phyloP scores from a whole-genome alignment of 805 yeast genomes.

The Pichia gijzeniarum region DNA sequence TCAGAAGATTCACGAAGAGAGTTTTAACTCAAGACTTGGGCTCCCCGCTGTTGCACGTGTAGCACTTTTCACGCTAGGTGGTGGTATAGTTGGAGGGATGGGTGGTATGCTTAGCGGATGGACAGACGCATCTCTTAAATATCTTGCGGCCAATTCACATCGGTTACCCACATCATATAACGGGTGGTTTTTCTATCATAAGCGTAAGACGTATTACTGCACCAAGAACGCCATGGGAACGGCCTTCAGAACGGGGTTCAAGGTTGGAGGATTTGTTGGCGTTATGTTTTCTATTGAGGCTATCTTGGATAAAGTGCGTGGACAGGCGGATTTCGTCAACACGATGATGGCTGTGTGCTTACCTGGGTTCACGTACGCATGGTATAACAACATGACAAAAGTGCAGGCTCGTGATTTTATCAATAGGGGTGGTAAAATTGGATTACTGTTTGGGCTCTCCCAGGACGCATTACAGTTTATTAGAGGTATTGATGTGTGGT shows the following conservation, averaged over 20 bases:
- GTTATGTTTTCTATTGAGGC: constrained; percentile 59
- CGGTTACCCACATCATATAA: constrained; percentile 69
- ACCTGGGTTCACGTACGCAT: constrained; percentile 48
- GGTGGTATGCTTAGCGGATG: constrained; percentile 60
- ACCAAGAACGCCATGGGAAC: constrained; percentile 44
- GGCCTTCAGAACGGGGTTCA: constrained; percentile 40
- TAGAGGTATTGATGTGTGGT: constrained; percentile 66
- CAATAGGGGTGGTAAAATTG: constrained; percentile 50
- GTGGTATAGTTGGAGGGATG: constrained; percentile 39
- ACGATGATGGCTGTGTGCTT: constrained; percentile 53
- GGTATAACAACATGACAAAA: constrained; percentile 35
- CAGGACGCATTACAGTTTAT: constrained; percentile 57
- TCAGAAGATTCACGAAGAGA: constrained; percentile 14
- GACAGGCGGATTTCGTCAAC: constrained; percentile 49
- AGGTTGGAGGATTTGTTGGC: constrained; percentile 39
- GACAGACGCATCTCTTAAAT: constrained; percentile 47
- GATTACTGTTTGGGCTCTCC: constrained; percentile 52
- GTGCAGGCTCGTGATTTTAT: constrained; percentile 38
- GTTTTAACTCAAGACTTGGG: constrained; percentile 35
- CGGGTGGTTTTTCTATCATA: constrained; percentile 87
- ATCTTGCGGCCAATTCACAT: constrained; percentile 76
- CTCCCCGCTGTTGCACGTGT: constrained; percentile 42
- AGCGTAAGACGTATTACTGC: constrained; percentile 72
- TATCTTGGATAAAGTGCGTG: constrained; percentile 45
- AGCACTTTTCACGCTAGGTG: constrained; percentile 33